phyloP scores from a whole-genome alignment of 176 grass and related monocot species.

The Cenchrus purpureus region DNA sequence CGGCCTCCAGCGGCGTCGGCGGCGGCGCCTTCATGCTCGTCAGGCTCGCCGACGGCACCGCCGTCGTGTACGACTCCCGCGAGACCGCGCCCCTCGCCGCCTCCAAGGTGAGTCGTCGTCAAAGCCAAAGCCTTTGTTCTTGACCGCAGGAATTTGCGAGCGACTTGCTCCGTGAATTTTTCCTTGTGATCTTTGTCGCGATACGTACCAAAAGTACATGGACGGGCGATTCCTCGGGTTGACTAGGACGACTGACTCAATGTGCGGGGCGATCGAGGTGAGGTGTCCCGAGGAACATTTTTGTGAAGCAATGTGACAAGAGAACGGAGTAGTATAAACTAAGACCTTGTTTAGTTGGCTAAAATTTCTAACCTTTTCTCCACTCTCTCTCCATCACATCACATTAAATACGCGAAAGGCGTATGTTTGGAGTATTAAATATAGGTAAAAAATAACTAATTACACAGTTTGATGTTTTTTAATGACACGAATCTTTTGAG shows the following conservation, averaged over 20 bases:
- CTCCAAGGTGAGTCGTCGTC: constrained; percentile 50
- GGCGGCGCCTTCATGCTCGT: constrained; percentile 96
- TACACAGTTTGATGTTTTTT: too few species aligned
- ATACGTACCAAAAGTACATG: background rate
- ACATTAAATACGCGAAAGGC: too few species aligned
- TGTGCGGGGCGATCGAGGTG: background rate
- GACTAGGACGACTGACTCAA: background rate
- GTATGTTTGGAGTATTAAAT: too few species aligned
- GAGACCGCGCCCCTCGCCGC: constrained; percentile 82
- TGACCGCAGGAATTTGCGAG: background rate
- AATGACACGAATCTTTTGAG: too few species aligned
- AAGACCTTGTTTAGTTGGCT: too few species aligned
- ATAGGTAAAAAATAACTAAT: too few species aligned
- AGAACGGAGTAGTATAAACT: background rate
- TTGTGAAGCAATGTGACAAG: background rate
- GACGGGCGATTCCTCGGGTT: background rate
- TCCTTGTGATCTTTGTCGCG: background rate
- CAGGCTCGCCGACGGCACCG: constrained; percentile 48
- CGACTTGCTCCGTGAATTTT: background rate
- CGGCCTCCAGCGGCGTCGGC: constrained; percentile 87
- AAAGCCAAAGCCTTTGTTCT: background rate
- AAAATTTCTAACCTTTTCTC: too few species aligned
- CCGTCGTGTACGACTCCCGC: constrained; percentile 66
- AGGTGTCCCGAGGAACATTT: background rate
- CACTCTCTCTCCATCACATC: too few species aligned